Percentiles rank a stretch among this genome's conserved stretches.
phyloP scores from a whole-genome alignment of 1,284 basidiomycete species.

The Psilocybe mexicana region DNA sequence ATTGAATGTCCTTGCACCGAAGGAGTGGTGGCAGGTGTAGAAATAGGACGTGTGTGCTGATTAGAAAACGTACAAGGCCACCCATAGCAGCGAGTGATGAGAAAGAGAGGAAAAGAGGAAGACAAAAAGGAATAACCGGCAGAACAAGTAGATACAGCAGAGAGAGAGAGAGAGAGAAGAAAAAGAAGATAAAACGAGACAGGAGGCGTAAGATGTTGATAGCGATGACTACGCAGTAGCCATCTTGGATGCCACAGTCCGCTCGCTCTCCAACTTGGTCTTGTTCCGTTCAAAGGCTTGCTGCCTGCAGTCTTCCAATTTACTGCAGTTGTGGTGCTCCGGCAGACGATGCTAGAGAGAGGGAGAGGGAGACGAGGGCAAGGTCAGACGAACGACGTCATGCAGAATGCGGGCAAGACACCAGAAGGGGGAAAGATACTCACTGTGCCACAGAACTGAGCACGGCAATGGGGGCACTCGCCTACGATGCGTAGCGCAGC shows the following conservation, averaged over 20 bases:
- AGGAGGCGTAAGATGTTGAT: background rate
- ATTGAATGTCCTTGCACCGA: constrained; percentile 14
- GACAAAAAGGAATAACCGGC: background rate
- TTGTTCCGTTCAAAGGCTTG: constrained; percentile 87
- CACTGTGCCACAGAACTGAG: constrained; percentile 76
- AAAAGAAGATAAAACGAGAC: background rate
- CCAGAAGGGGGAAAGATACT: constrained; percentile 33
- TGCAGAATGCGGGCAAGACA: constrained; percentile 12
- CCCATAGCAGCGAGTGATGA: background rate
- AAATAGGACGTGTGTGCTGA: constrained; percentile 12
- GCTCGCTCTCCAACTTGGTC: constrained; percentile 80
- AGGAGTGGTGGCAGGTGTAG: constrained; percentile 2
- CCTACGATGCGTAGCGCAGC: constrained; percentile 81
- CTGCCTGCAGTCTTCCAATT: constrained; percentile 78
- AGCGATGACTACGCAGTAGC: constrained; percentile 56
- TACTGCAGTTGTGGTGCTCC: constrained; percentile 78
- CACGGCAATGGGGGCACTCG: constrained; percentile 75
- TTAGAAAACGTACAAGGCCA: constrained; percentile 14
- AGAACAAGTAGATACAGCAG: constrained; percentile 3
- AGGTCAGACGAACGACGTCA: constrained; percentile 2
- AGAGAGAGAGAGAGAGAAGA: background rate
- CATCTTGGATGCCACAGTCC: constrained; percentile 85
- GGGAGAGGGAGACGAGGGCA: constrained; percentile 1
- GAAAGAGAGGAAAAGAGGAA: background rate
- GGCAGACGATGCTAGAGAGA: constrained; percentile 73